Evolutionary conservation across 202 grass and related monocot genomes (phyloP).

Genomic region (Alloteropsis angusta): DNA sequence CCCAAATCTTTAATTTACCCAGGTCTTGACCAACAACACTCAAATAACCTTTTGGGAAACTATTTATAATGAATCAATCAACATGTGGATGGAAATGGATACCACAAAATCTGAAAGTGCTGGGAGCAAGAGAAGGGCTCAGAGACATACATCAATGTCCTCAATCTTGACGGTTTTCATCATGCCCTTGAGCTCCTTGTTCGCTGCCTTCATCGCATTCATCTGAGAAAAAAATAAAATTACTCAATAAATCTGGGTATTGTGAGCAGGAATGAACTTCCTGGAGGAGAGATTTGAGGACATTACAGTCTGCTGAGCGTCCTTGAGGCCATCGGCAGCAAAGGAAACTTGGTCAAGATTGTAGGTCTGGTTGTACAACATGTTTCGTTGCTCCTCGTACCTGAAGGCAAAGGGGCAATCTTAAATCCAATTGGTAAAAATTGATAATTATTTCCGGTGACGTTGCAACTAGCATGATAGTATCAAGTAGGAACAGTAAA

Average conservation of each 20-base stretch:
- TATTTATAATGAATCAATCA: background rate
- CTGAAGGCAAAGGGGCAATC: conserved; percentile 12
- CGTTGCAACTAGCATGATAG: background rate
- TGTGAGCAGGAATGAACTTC: background rate
- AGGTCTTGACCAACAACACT: background rate
- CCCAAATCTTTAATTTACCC: background rate
- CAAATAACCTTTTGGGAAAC: background rate
- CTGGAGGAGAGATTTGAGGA: background rate
- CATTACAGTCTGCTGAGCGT: conserved; percentile 81
- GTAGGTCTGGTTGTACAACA: conserved; percentile 88
- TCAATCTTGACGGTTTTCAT: conserved; percentile 87
- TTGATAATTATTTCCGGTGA: background rate
- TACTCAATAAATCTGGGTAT: background rate
- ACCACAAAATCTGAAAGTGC: background rate
- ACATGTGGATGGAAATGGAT: background rate
- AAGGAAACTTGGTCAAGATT: conserved; percentile 94
- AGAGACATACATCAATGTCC: conserved; percentile 63
- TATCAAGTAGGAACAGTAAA: background rate
- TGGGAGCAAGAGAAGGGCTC: background rate
- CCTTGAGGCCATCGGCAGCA: conserved; percentile 79
- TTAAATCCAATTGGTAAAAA: background rate
- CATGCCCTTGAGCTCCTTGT: conserved; percentile 83
- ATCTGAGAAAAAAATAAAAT: conserved; percentile 35
- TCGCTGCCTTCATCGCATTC: conserved; percentile 69
- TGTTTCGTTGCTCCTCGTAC: conserved; percentile 91